phyloP scores from a whole-genome alignment of 2,329 filamentous ascomycete genomes.

The Knufia fluminis region DNA sequence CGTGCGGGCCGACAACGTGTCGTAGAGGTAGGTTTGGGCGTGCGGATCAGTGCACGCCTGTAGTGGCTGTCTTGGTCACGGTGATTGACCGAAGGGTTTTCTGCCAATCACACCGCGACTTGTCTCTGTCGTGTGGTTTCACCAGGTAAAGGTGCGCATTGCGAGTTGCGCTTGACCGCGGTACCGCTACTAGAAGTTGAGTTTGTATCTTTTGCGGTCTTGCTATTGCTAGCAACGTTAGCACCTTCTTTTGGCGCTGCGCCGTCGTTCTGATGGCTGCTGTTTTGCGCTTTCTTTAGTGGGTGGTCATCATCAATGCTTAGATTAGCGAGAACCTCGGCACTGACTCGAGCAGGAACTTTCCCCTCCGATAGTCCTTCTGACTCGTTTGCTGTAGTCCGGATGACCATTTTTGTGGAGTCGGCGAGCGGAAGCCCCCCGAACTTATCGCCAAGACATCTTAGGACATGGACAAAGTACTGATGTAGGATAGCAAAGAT shows the following conservation, averaged over 20 bases:
- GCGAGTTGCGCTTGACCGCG: slow-evolving; percentile 2
- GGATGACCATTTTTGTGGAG: slow-evolving; percentile 29
- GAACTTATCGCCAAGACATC: slow-evolving; percentile 38
- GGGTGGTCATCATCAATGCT: slow-evolving; percentile 1
- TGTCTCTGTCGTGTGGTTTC: background rate
- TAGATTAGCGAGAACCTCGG: slow-evolving; percentile 3
- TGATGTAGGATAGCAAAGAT: slow-evolving; percentile 51
- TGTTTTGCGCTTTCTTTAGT: too few species aligned
- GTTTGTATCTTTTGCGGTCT: background rate
- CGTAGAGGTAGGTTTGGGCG: too few species aligned
- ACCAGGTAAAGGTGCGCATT: background rate
- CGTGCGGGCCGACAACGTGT: too few species aligned
- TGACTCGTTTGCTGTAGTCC: slow-evolving; percentile 23
- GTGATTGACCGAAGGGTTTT: too few species aligned
- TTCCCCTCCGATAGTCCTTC: slow-evolving; percentile 10
- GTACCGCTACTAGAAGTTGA: background rate
- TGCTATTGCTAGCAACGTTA: background rate
- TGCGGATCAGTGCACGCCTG: too few species aligned
- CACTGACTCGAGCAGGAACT: background rate
- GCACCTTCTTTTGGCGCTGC: background rate
- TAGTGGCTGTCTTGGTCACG: too few species aligned
- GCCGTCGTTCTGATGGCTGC: too few species aligned
- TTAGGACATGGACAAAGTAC: slow-evolving; percentile 43
- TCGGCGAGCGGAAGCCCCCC: slow-evolving; percentile 36
- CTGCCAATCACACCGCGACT: background rate